These are phyloP conservation scores for Alliaria petiolata DNA, from an alignment of 345 rosid genomes.

Conservation along the genomic window DNA sequence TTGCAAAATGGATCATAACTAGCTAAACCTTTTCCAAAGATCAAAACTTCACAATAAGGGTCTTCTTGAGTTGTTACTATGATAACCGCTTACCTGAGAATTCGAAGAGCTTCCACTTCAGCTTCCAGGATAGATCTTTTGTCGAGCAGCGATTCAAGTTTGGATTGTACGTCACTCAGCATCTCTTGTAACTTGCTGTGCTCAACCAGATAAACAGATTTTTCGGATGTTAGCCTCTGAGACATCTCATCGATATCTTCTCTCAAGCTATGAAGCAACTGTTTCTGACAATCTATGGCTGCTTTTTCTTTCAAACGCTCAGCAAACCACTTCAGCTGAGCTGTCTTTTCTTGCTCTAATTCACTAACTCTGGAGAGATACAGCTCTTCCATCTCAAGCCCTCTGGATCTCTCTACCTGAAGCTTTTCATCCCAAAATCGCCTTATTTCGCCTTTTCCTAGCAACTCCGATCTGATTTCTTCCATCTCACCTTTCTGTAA, in stretches of 20 bases:
- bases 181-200: slow-evolving; percentile 40
- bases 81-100: slow-evolving; percentile 58
- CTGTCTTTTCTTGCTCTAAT: slow-evolving; percentile 53
- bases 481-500: slow-evolving; percentile 50
- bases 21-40: not conserved
- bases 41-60: not conserved
- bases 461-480: slow-evolving; percentile 58
- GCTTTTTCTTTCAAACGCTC: slow-evolving; percentile 71
- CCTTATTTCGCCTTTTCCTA: slow-evolving; percentile 61
- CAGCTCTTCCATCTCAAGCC: slow-evolving; percentile 46
- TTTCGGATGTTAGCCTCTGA: slow-evolving; percentile 60
- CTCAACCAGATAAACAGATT: slow-evolving; percentile 42
- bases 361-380: slow-evolving; percentile 39
- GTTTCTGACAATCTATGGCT: slow-evolving; percentile 79
- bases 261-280: slow-evolving; percentile 52
- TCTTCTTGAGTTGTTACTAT: not conserved
- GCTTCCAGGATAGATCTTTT: slow-evolving; percentile 67
- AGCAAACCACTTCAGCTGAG: slow-evolving; percentile 42
- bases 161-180: slow-evolving; percentile 41
- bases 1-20: not conserved
- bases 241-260: slow-evolving; percentile 75
- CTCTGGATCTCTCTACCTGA: slow-evolving; percentile 46
- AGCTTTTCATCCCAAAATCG: slow-evolving; percentile 65
- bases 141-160: slow-evolving; percentile 54
- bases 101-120: slow-evolving; percentile 75